These are phyloP conservation scores for Peronospora farinosa DNA, from an alignment of 352 stramenopile species.

Conservation along the genomic window DNA sequence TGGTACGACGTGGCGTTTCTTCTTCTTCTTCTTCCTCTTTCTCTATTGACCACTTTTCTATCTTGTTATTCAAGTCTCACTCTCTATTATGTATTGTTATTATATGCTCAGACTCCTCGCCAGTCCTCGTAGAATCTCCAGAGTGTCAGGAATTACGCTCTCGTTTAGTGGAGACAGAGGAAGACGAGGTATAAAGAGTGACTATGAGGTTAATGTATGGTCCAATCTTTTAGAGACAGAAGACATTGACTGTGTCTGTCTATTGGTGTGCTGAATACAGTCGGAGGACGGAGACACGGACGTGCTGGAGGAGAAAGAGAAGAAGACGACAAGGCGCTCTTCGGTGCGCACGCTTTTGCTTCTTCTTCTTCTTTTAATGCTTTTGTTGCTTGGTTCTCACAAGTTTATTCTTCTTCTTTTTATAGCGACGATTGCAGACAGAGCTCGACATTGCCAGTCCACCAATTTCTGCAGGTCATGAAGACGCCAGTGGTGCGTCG, in stretches of 20 bases:
- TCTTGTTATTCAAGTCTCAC: background rate
- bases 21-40: no score
- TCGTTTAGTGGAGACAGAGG: conserved; percentile 13
- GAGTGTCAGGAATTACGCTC: conserved; percentile 4
- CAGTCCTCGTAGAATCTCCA: conserved; percentile 14
- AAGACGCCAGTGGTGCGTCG: conserved; percentile 18
- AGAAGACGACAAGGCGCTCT: conserved; percentile 1
- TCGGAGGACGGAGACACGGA: conserved; percentile 24
- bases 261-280: conserved; percentile 9
- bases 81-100: background rate
- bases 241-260: background rate
- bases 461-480: background rate
- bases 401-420: background rate
- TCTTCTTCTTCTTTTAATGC: background rate
- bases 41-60: no score
- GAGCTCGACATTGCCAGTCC: conserved; percentile 14
- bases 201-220: background rate
- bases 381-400: background rate
- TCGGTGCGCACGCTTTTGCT: conserved; percentile 12
- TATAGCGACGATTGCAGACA: conserved; percentile 22
- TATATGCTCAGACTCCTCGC: conserved; percentile 22
- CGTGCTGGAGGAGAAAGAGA: conserved; percentile 15
- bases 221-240: background rate
- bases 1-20: no score
- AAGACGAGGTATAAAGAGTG: conserved; percentile 9